Conservation (phyloP, 192 early-diverging fungal genomes). For the Haplosporangium gracile region DNA sequence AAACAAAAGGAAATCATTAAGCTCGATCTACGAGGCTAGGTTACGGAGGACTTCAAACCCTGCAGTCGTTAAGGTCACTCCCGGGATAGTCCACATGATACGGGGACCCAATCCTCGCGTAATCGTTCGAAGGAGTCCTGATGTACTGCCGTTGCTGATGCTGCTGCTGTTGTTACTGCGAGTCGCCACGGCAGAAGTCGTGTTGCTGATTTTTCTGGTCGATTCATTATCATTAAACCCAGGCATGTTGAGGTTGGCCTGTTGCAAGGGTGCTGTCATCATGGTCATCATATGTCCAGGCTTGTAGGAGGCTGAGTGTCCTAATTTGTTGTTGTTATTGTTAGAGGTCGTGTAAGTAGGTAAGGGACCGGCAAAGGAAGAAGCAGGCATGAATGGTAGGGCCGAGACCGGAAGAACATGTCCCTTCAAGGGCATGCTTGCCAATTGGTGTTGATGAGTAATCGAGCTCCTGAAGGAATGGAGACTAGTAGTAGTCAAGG, state of each 20-base stretch:
- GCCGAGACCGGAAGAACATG: conserved; percentile 2
- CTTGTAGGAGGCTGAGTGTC: neutral
- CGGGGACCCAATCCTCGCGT: conserved; percentile 31
- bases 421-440: neutral
- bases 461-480: conserved; percentile 7
- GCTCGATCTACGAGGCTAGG: conserved; percentile 11
- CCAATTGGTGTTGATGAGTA: neutral
- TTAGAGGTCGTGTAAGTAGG: neutral
- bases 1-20: neutral
- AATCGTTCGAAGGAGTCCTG: conserved; percentile 36
- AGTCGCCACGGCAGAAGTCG: neutral
- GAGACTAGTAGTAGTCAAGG: conserved; percentile 24
- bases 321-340: neutral
- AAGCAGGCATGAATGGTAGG: neutral
- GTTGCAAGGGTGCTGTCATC: neutral
- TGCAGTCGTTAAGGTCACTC: conserved; percentile 44
- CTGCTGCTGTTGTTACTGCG: neutral
- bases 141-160: neutral
- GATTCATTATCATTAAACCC: conserved; percentile 17
- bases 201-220: neutral
- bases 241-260: neutral
- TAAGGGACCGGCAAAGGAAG: neutral
- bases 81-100: conserved; percentile 46
- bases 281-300: conserved; percentile 3
- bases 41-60: conserved; percentile 44